A percentile compares a stretch with the other conserved stretches of the same genome.
These are phyloP conservation scores for Danielozyma ontarioensis DNA, from an alignment of 805 yeast species.

Conservation along the genomic window DNA sequence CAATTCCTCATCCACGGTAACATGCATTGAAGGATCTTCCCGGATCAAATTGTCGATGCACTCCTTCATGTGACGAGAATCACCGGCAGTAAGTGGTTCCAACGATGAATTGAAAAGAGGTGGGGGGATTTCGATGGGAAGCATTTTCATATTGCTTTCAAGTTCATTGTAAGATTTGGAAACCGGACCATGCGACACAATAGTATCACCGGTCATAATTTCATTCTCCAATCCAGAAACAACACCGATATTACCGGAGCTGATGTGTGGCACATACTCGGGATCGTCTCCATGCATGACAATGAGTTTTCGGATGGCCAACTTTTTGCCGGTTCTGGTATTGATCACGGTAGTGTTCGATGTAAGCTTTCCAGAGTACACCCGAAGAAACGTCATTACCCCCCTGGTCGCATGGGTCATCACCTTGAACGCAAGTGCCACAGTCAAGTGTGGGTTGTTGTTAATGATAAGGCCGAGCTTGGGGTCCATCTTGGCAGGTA, in stretches of 20 bases:
- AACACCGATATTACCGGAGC: conserved; percentile 88
- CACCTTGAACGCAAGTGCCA: conserved; percentile 89
- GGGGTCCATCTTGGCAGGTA: conserved; percentile 34
- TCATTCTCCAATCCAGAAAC: conserved; percentile 65
- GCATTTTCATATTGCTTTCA: conserved; percentile 44
- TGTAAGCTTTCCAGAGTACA: conserved; percentile 74
- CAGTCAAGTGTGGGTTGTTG: conserved; percentile 54
- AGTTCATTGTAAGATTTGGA: conserved; percentile 41
- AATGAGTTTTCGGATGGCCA: conserved; percentile 63
- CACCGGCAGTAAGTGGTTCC: conserved; percentile 82
- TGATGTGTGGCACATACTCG: conserved; percentile 57
- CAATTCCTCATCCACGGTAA: conserved; percentile 72
- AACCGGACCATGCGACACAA: conserved; percentile 56
- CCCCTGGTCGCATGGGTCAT: conserved; percentile 82
- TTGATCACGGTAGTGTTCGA: conserved; percentile 61
- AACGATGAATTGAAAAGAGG: conserved; percentile 86
- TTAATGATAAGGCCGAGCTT: conserved; percentile 48
- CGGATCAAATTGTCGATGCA: conserved; percentile 62
- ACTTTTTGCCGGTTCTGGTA: conserved; percentile 62
- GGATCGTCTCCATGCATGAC: conserved; percentile 88
- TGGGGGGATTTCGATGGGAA: conserved; percentile 83
- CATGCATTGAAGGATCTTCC: conserved; percentile 86
- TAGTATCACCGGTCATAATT: conserved; percentile 86
- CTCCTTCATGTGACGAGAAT: conserved; percentile 64
- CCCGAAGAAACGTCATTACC: conserved; percentile 77